Evolutionary conservation across 345 rosid genomes (phyloP).

Genomic region (Anastatica hierochuntica): DNA sequence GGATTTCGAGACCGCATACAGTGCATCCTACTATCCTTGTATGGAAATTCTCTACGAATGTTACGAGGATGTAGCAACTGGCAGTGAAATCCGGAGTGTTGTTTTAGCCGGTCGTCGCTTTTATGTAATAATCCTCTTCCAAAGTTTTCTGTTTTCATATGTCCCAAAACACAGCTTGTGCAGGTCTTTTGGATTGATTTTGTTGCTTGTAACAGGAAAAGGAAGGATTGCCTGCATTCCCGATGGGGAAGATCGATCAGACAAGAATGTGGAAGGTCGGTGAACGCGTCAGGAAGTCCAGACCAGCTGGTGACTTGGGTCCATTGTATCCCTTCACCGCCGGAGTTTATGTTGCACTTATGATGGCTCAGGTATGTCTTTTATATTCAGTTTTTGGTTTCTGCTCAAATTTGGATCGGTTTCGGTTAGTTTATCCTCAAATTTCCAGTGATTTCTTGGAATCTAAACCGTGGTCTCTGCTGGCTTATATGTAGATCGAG

Average conservation of each 20-base stretch:
- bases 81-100: conserved; percentile 81
- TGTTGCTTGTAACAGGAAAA: conserved; percentile 47
- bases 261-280: conserved; percentile 98
- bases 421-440: no score
- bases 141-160: background rate
- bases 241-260: conserved; percentile 95
- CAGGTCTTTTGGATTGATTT: background rate
- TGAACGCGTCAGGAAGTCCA: conserved; percentile 51
- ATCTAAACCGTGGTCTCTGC: background rate
- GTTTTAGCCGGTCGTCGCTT: conserved; percentile 90
- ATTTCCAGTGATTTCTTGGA: no score
- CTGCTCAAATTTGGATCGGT: background rate
- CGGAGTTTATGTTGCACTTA: conserved; percentile 80
- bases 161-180: background rate
- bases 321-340: conserved; percentile 77
- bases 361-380: conserved; percentile 87
- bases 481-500: conserved; percentile 50
- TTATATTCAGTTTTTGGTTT: background rate
- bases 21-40: conserved; percentile 74
- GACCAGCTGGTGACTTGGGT: conserved; percentile 76
- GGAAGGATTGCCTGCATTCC: conserved; percentile 92
- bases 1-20: conserved; percentile 67
- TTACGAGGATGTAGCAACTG: conserved; percentile 79
- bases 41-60: conserved; percentile 87
- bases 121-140: conserved; percentile 36